Percentiles rank a stretch among this genome's conserved stretches.
phyloP scores from a whole-genome alignment of 202 grass and related monocot species.

The Setaria italica region DNA sequence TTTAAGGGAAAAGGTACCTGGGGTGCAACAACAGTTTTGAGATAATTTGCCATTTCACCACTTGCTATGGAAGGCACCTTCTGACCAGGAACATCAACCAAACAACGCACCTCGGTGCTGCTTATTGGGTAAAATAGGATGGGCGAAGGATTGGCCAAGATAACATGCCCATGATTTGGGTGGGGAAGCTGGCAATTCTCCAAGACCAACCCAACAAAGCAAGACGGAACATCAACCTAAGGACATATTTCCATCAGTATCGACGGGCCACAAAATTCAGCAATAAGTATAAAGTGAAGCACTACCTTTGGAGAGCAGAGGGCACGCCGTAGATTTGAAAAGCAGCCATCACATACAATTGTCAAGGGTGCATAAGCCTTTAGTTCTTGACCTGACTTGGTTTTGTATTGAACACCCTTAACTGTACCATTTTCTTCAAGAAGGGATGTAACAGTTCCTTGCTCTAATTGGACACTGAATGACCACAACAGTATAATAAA shows the following conservation, averaged over 20 bases:
- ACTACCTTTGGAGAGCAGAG: conserved; percentile 93
- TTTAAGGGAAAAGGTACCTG: conserved; percentile 61
- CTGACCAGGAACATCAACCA: conserved; percentile 97
- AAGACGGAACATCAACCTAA: conserved; percentile 95
- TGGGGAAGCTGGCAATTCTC: conserved; percentile 94
- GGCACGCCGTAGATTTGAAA: conserved; percentile 83
- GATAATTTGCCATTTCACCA: conserved; percentile 95
- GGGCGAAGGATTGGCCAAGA: conserved; percentile 96
- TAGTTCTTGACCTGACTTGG: conserved; percentile 81
- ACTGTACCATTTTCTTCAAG: conserved; percentile 94
- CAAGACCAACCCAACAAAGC: conserved; percentile 93
- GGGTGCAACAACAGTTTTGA: conserved; percentile 91
- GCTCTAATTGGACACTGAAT: conserved; percentile 80
- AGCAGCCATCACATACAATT: conserved; percentile 96
- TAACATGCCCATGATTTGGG: conserved; percentile 92
- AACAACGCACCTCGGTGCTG: conserved; percentile 91
- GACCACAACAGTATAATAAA: conserved; percentile 10
- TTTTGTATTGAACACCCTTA: conserved; percentile 92
- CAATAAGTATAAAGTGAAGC: conserved; percentile 17
- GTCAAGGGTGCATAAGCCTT: conserved; percentile 84
- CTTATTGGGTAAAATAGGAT: conserved; percentile 99
- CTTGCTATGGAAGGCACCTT: conserved; percentile 95
- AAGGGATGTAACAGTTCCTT: conserved; percentile 92
- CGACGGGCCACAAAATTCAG: background rate
- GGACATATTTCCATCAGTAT: conserved; percentile 37